Base-by-base conservation (phyloP, 148 eudicot genomes). In the Simmondsia chinensis region DNA sequence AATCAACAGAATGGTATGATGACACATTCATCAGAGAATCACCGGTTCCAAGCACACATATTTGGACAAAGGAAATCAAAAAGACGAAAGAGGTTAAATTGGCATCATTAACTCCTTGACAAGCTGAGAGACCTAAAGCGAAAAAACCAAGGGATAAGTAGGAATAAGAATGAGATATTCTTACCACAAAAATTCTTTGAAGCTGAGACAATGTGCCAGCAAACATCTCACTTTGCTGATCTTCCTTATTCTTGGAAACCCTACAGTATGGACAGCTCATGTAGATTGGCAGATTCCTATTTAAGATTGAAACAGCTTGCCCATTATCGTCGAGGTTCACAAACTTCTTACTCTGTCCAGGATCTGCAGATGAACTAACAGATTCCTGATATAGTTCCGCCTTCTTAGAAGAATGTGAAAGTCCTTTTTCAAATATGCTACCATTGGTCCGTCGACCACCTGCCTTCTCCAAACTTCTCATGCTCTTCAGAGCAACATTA, bases 131-230 rank as follows among this genome's bases (percentile, higher is more conserved):
- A n/a, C n/a, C n/a, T n/a, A n/a, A n/a, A n/a, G n/a, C n/a, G n/a
- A n/a, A n/a, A n/a, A n/a, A n/a, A n/a, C n/a, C n/a, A n/a, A n/a
- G n/a, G n/a, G n/a, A 10, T 6, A 32, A 37, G 19, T 15, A 39
- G 10, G 21, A 28, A 1, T 18, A 31, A 16, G 26, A 14, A 49
- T 6, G 57, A 51, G 53, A 59, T 43, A n/a, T 38, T 25, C 65
- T 32, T 84, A 89, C 97, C 93, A 84, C 70, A 65, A 89, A 84
- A 33, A 89, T 84, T 66, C 97, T 79, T 65, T 78, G 93, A 38
- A 89, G 80, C 72, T 89, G 97, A 27, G 97, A 89, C 60, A 79
- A 58, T 21, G 85, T 51, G 57, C 88, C 73, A 24, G 97, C 93
- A 71, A 77, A 81, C 52, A 76, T 85, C 43, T 57, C 43, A 45